Evolutionary conservation across 371 early-diverging fungal species (phyloP), one percentile per base, ranked within the genome.

Genomic region (Syncephalastrum monosporum): DNA sequence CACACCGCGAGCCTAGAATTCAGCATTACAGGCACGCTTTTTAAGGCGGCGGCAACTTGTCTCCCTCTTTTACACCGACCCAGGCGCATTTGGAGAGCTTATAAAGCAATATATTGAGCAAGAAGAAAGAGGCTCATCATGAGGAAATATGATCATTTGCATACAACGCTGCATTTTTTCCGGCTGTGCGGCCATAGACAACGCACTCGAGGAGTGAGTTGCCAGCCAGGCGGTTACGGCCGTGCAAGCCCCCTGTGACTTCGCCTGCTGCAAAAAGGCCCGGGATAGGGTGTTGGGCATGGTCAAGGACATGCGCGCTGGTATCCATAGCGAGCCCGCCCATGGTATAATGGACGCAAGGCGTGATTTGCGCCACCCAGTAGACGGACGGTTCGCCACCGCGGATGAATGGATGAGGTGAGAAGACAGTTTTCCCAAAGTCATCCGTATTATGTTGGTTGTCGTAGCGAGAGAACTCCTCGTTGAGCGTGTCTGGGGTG

Each of bases 331-430:
- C 67, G 16, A 91, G 67, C 29, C 93, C 92, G 50, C 93, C 92
- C 93, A 93, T 93, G 7, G 93, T 88, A 47, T 91, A 93, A 75
- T 93, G 93, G n/a, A 89, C 73, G 56, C 85, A 84, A 41, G 92
- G 93, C 44, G 88, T 88, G 42, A 93, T 80, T 7, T 83, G 66
- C 21, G 81, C 85, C 17, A 91, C 85, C 81, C 85, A 89, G 61
- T 85, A 92, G 29, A 61, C 57, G 29, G 77, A 77, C 16, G 87
- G 84, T 33, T 10, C 38, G 38, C 8, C 38, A 10, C 38, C 2
- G 38, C 10, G 6, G 38, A 33, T 33, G 12, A 33, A 33, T 33
- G 38, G 10, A 10, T 33, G 38, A 5, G 38, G 38, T 33, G 38
- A 33, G 71, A 91, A 92, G 56, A 77, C 72, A 21, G 72, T 79